Percentiles rank a stretch among this genome's conserved stretches.
Evolutionary conservation across 768 basidiomycete species (phyloP).

Genomic region (Pilatotrama ljubarskyi): DNA sequence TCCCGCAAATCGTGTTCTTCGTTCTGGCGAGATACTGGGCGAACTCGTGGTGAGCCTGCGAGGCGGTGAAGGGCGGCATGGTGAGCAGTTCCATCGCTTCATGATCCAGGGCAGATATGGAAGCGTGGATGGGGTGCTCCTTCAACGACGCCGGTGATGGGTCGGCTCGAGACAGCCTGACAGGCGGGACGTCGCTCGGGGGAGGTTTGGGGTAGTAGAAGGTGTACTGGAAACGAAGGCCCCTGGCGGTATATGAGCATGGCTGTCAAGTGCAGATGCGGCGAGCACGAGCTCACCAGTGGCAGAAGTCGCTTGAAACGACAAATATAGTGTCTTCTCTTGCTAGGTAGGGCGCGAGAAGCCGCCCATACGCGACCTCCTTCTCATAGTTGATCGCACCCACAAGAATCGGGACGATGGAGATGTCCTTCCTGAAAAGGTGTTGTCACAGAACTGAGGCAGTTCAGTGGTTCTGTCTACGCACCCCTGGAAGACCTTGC

Average conservation of each 20-base stretch:
- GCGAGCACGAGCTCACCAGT: slow-evolving; percentile 64
- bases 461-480: slow-evolving; percentile 11
- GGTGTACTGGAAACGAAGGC: slow-evolving; percentile 82
- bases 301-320: slow-evolving; percentile 96
- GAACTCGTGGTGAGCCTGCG: slow-evolving; percentile 61
- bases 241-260: slow-evolving; percentile 47
- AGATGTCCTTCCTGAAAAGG: slow-evolving; percentile 61
- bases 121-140: slow-evolving; percentile 72
- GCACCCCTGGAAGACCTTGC: slow-evolving; percentile 82
- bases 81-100: slow-evolving; percentile 80
- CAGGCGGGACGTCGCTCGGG: slow-evolving; percentile 44
- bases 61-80: slow-evolving; percentile 52
- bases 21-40: slow-evolving; percentile 67
- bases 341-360: slow-evolving; percentile 81
- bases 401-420: slow-evolving; percentile 88
- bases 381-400: slow-evolving; percentile 65
- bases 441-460: not conserved
- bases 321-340: slow-evolving; percentile 83
- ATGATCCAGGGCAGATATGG: slow-evolving; percentile 82
- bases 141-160: slow-evolving; percentile 38
- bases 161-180: slow-evolving; percentile 50
- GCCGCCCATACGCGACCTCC: slow-evolving; percentile 63
- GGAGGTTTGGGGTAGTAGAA: slow-evolving; percentile 75
- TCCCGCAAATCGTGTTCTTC: slow-evolving; percentile 95
- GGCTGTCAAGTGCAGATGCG: not conserved